Evolutionary conservation across 495 filamentous ascomycete species (phyloP).

Genomic region (Penicillium samsonianum): DNA sequence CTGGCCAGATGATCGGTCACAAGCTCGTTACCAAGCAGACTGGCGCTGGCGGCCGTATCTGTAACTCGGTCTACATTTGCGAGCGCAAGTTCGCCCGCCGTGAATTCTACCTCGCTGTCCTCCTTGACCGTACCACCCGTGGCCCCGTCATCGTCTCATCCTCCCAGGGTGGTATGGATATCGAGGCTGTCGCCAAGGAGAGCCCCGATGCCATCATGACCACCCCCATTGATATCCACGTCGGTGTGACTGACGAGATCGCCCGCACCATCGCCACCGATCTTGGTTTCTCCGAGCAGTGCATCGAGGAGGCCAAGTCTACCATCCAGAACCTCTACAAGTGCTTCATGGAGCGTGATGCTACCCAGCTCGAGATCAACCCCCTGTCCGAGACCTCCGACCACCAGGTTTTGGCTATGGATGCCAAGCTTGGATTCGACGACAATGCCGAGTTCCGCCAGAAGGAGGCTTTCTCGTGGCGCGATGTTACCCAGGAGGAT

Average conservation of each 20-base stretch:
- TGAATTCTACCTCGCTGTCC: slow-evolving; percentile 97
- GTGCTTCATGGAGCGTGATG: slow-evolving; percentile 96
- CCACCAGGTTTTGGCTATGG: slow-evolving; percentile 97
- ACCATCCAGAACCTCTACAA: slow-evolving; percentile 99
- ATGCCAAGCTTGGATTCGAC: slow-evolving; percentile 96
- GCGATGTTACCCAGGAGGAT: slow-evolving; percentile 94
- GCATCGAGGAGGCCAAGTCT: slow-evolving; percentile 88
- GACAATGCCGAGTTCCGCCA: slow-evolving; percentile 99
- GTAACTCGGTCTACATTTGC: slow-evolving; percentile 96
- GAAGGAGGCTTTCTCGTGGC: slow-evolving; percentile 91
- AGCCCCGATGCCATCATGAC: slow-evolving; percentile 92
- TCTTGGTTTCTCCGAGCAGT: slow-evolving; percentile 95
- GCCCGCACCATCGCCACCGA: slow-evolving; percentile 86
- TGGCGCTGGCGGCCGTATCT: slow-evolving; percentile 84
- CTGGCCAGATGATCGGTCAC: slow-evolving; percentile 98
- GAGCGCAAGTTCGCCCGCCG: slow-evolving; percentile 99
- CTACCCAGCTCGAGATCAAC: slow-evolving; percentile 99
- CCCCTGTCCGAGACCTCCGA: slow-evolving; percentile 95
- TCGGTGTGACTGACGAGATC: slow-evolving; percentile 92
- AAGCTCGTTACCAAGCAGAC: slow-evolving; percentile 99
- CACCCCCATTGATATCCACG: slow-evolving; percentile 89
- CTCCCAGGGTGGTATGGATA: slow-evolving; percentile 98
- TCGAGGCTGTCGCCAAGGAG: slow-evolving; percentile 97
- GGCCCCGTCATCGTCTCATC: slow-evolving; percentile 94
- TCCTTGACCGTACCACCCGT: slow-evolving; percentile 95